Conservation (phyloP, 106 monocot species). For the Dendrobium catenatum region DNA sequence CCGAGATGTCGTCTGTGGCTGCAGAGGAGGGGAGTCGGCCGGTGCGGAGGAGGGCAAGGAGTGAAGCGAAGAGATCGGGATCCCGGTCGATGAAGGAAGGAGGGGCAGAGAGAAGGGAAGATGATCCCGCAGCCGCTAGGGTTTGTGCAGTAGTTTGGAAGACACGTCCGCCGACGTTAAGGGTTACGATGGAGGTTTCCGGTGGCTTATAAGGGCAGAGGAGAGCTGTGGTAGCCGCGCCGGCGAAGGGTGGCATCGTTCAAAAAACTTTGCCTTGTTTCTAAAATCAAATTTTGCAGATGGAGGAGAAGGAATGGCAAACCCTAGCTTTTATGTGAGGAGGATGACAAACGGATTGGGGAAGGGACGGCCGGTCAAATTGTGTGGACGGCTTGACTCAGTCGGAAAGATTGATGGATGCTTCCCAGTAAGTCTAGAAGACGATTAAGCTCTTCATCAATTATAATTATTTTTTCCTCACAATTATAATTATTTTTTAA, state of each 20-base stretch:
- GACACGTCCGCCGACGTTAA: constrained; percentile 56
- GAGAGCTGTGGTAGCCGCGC: background rate
- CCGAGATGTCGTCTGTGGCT: constrained; percentile 15
- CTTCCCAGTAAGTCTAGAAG: background rate
- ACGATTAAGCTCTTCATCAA: too few relatives aligned
- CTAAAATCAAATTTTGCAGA: background rate
- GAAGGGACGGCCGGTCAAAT: background rate
- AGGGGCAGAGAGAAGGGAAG: constrained; percentile 31
- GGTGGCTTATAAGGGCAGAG: background rate
- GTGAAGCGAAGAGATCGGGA: constrained; percentile 41
- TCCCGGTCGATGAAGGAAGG: constrained; percentile 57
- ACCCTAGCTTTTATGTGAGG: background rate
- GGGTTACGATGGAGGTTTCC: constrained; percentile 16
- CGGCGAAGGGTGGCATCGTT: constrained; percentile 11
- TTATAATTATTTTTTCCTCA: too few relatives aligned
- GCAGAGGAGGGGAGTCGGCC: constrained; percentile 18
- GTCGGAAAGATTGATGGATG: background rate
- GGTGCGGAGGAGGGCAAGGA: constrained; percentile 38
- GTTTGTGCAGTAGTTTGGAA: constrained; percentile 57
- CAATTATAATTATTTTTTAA: too few relatives aligned
- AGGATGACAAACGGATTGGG: background rate
- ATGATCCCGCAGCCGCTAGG: constrained; percentile 33
- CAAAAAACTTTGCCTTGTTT: background rate
- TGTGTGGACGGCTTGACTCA: background rate
- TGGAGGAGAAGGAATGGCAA: background rate